Evolutionary conservation across 108 stramenopile genomes (phyloP), one percentile per base, ranked within the genome.

Genomic region (Nitzschia sp.): DNA sequence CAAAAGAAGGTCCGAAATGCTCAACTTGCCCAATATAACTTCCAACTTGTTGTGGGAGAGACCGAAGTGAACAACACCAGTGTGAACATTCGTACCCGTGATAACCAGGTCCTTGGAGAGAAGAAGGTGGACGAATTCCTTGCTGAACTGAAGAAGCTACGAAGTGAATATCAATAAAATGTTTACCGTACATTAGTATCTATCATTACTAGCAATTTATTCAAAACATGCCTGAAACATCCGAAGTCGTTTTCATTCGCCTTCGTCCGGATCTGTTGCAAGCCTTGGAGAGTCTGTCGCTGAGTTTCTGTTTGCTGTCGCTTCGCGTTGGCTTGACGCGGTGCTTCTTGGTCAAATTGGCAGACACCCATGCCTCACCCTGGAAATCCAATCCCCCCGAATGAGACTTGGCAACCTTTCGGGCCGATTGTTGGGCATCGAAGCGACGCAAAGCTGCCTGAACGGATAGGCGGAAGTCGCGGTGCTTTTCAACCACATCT

Each of bases 1-100:
- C 96, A 96, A 69, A 99, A 99, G 92, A 98, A 98, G 84, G 94
- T 99, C 24, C 92, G 95, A 42, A 91, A 95, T 60, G 98, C 97
- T 0, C 95, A 98, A 73, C 61, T 96, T 50, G 94, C 88, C 0
- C 97, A 98, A 72, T 99, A 98, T 75, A 99, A 97, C 85, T 98
- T 95, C 81, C 96, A 97, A 66, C 83, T 98, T 29, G 95, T 97
- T n/a, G 96, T 99, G 21, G 99, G 99, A 29, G 81, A 90, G 62
- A 71, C 70, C 17, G 99, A 99, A 71, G 86, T 90, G 39, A 84
- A 80, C 69, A 89, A 89, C 48, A 88, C 86, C 17, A 83, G 87
- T 37, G 97, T 96, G 39, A 95, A 96, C 70, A 86, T 97, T 24
- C 90, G 97, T 59, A 97, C 92, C 29, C 79, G 95, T 34, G 95